Percentiles rank a stretch among this genome's conserved stretches.
These are phyloP conservation scores for Podaxis sp. DNA, from an alignment of 768 basidiomycete species.

Conservation along the genomic window DNA sequence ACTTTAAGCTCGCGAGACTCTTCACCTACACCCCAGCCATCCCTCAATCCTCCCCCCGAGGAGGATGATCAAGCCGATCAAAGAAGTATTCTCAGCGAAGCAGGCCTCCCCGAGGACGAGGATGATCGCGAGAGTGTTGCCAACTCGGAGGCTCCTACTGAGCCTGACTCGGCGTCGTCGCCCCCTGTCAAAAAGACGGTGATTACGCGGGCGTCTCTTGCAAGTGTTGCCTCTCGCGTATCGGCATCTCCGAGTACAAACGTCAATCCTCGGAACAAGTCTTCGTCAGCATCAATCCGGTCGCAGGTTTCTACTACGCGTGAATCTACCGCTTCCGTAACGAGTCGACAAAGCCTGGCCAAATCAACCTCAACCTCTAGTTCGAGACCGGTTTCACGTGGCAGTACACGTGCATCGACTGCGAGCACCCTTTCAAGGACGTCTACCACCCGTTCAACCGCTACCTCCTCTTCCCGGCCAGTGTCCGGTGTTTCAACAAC, in stretches of 20 bases:
- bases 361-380: constrained; percentile 7
- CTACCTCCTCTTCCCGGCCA: constrained; percentile 18
- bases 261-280: constrained; percentile 24
- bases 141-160: constrained; percentile 16
- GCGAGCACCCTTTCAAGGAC: constrained; percentile 11
- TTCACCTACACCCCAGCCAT: constrained; percentile 17
- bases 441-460: constrained; percentile 14
- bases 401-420: constrained; percentile 23
- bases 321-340: constrained; percentile 18
- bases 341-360: constrained; percentile 15
- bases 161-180: constrained; percentile 7
- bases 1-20: constrained; percentile 16
- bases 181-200: constrained; percentile 28
- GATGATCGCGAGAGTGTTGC: constrained; percentile 16
- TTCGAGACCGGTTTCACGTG: constrained; percentile 27
- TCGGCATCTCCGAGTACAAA: constrained; percentile 8
- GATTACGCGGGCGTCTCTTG: constrained; percentile 28
- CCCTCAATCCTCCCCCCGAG: constrained; percentile 8
- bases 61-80: constrained; percentile 18
- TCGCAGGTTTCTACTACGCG: constrained; percentile 33
- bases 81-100: constrained; percentile 1
- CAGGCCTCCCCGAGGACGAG: constrained; percentile 12
- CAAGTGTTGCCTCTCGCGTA: constrained; percentile 23
- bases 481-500: constrained; percentile 22
- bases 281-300: constrained; percentile 34